These are phyloP conservation scores for Brassica nigra DNA, from an alignment of 345 rosid species.

Conservation along the genomic window DNA sequence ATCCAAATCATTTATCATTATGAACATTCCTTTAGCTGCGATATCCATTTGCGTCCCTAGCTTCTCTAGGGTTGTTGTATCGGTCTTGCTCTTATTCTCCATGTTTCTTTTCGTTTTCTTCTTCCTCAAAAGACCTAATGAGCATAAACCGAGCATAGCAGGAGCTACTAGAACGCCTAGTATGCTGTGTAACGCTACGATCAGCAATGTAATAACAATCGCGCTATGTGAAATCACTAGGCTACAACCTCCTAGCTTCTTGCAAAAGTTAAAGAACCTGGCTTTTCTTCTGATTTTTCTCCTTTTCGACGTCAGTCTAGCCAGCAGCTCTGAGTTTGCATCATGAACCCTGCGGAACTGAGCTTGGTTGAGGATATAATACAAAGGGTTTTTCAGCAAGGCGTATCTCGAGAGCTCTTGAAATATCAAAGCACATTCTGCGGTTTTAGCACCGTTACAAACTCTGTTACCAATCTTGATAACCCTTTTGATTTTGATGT, in stretches of 20 bases:
- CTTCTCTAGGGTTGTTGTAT: constrained; percentile 45
- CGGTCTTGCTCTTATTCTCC: background rate
- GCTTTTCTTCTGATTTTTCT: constrained; percentile 53
- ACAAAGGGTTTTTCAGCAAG: constrained; percentile 57
- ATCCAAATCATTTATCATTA: constrained; percentile 76
- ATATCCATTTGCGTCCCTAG: constrained; percentile 61
- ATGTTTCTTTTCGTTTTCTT: constrained; percentile 35
- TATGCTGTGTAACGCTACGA: constrained; percentile 65
- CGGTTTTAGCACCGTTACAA: constrained; percentile 31
- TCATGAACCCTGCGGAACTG: constrained; percentile 47
- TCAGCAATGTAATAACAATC: constrained; percentile 46
- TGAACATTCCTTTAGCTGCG: constrained; percentile 76
- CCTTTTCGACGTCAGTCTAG: constrained; percentile 46
- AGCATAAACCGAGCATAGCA: constrained; percentile 49
- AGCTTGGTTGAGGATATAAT: constrained; percentile 37
- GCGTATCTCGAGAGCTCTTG: constrained; percentile 61
- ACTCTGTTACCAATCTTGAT: constrained; percentile 46
- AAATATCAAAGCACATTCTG: constrained; percentile 31
- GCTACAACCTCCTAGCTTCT: constrained; percentile 50
- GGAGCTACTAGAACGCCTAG: constrained; percentile 64
- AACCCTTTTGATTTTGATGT: constrained; percentile 54
- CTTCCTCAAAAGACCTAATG: constrained; percentile 47
- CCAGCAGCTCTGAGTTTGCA: constrained; percentile 48
- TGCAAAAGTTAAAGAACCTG: constrained; percentile 45
- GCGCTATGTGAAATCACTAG: constrained; percentile 51